phyloP scores from a whole-genome alignment of 257 asterid genomes.

The Rubia yunnanensis region DNA sequence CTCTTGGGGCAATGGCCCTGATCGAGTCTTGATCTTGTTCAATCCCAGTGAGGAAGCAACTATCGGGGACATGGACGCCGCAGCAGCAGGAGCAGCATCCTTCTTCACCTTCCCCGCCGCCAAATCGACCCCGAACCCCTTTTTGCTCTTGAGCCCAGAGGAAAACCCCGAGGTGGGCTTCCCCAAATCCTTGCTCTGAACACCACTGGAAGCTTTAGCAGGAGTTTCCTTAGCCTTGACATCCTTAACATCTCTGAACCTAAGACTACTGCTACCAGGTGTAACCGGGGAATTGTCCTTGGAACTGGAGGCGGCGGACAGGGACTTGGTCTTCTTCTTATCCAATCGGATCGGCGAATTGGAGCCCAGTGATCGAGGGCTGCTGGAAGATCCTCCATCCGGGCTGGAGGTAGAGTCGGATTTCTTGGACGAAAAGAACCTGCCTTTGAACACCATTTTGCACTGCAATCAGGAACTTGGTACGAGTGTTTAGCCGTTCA shows the following conservation, averaged over 20 bases:
- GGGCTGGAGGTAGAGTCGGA: constrained; percentile 72
- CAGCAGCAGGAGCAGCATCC: constrained; percentile 20
- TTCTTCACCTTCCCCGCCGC: constrained; percentile 28
- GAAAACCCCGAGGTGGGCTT: constrained; percentile 30
- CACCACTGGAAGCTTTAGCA: constrained; percentile 1
- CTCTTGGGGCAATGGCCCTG: constrained; percentile 99
- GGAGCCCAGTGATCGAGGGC: constrained; percentile 82
- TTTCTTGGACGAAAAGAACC: constrained; percentile 86
- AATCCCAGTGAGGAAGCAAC: constrained; percentile 93
- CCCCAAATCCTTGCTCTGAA: constrained; percentile 16
- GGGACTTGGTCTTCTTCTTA: constrained; percentile 56
- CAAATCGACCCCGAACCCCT: constrained; percentile 31
- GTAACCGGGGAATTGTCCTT: constrained; percentile 47
- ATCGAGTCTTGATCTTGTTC: constrained; percentile 96
- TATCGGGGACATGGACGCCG: constrained; percentile 65
- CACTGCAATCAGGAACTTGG: background rate
- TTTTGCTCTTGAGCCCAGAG: constrained; percentile 17
- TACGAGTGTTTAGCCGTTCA: constrained; percentile 2
- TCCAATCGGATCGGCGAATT: constrained; percentile 89
- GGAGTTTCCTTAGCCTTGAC: constrained; percentile 36
- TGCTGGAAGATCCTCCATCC: constrained; percentile 86
- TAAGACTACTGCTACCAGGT: constrained; percentile 5
- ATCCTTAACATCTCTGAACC: constrained; percentile 39
- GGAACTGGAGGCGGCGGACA: constrained; percentile 33
- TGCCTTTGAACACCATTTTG: constrained; percentile 80